These are phyloP conservation scores for Teratosphaeria viscida DNA, from an alignment of 2,329 filamentous ascomycete species.

Conservation along the genomic window DNA sequence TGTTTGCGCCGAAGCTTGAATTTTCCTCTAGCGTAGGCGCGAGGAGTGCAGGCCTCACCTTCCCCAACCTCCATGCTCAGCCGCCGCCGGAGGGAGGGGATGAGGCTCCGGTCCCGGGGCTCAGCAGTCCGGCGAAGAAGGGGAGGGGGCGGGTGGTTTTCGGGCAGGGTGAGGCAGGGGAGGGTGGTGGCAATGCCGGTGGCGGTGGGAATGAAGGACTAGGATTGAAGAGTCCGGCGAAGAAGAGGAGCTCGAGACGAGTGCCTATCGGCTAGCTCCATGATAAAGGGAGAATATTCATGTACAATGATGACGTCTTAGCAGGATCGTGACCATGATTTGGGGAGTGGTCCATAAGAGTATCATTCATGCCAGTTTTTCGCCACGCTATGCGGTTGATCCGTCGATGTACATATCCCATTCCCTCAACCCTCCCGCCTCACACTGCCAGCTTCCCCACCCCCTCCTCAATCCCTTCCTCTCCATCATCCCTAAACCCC, in stretches of 20 bases:
- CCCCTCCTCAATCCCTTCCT: not conserved
- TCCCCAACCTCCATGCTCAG: not conserved
- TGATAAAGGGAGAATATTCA: not conserved
- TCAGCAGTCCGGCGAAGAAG: constrained; percentile 19
- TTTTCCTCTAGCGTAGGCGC: constrained; percentile 5
- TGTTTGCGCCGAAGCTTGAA: constrained; percentile 19
- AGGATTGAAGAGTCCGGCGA: constrained; percentile 16
- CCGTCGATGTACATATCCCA: not conserved
- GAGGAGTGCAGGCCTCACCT: not conserved
- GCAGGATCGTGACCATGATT: not conserved
- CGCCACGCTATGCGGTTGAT: not conserved
- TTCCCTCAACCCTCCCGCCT: not conserved
- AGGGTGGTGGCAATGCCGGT: not conserved
- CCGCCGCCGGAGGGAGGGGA: constrained; percentile 1
- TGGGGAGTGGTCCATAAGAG: not conserved
- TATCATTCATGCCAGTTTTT: not conserved
- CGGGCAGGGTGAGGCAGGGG: not conserved
- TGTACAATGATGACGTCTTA: not conserved
- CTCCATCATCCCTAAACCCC: not conserved
- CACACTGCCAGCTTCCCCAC: no score
- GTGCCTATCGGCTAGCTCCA: not conserved
- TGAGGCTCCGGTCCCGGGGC: not conserved
- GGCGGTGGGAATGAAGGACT: not conserved
- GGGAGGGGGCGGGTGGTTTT: constrained; percentile 21
- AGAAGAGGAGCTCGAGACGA: constrained; percentile 13